Evolutionary conservation across 192 early-diverging fungal species (phyloP).

Genomic region (Backusella parvicylindrica): DNA sequence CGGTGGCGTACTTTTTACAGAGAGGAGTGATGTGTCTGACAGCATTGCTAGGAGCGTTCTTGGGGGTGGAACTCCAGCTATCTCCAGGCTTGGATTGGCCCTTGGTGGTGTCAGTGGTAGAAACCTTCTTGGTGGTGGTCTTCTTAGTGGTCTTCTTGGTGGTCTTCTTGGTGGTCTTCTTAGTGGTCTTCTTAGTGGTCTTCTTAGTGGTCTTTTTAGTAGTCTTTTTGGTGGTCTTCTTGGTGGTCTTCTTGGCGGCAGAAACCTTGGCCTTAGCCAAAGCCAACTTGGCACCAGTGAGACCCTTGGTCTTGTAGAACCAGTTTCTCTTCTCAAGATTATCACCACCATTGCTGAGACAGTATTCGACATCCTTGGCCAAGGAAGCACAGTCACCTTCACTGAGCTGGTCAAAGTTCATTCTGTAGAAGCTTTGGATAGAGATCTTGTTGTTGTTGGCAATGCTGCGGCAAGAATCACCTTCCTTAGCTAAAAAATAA

Average conservation of each 20-base stretch:
- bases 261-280: conserved; percentile 4
- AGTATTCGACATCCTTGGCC: conserved; percentile 10
- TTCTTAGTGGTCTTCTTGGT: conserved; percentile 12
- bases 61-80: conserved; percentile 12
- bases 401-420: conserved; percentile 10
- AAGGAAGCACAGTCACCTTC: conserved; percentile 9
- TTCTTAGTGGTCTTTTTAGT: conserved; percentile 3
- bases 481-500: conserved; percentile 2
- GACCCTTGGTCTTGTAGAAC: not conserved
- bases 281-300: not conserved
- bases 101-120: not conserved
- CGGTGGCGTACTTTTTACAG: conserved; percentile 27
- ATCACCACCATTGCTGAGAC: not conserved
- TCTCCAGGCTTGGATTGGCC: conserved; percentile 11
- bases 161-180: conserved; percentile 12
- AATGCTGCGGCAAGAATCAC: conserved; percentile 17
- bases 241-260: not conserved
- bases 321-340: not conserved
- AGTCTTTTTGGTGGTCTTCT: conserved; percentile 14
- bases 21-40: conserved; percentile 16
- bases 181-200: conserved; percentile 14
- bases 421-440: conserved; percentile 1
- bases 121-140: not conserved
- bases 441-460: conserved; percentile 4
- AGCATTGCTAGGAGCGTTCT: conserved; percentile 20